Evolutionary conservation across 768 basidiomycete species (phyloP), one percentile per base, ranked within the genome.

Genomic region (Asterophora parasitica): DNA sequence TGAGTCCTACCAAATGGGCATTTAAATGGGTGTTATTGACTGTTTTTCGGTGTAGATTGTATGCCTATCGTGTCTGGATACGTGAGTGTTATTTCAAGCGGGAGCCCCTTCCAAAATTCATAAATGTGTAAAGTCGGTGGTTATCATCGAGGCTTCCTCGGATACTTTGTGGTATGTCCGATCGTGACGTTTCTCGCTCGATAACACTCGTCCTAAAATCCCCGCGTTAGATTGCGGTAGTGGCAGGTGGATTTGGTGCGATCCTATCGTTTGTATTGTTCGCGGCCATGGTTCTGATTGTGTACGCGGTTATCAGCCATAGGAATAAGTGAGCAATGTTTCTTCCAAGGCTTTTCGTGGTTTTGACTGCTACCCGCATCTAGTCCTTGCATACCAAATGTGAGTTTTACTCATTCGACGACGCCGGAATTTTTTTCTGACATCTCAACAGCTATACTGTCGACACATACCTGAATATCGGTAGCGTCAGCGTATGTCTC

Each of bases 1-100:
- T 73, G 48, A 50, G 68, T 61, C 6, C 35, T 3, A 6, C 23
- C 13, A 42, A 30, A 11, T 15, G 39, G 45, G 7, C 11, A 17
- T 36, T 42, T 15, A 35, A 28, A 39, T 12, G 26, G 27, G 32
- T 20, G 23, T 15, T 6, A 19, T 13, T 23, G n/a, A 16, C 48
- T 40, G 27, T 43, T n/a, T 17, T 17, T 11, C 6, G 28, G 44
- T 37, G 12, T 40, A 75, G 75, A 50, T 53, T 76, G 17, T 77
- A 77, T 38, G 65, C 73, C 5, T 64, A 65, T 48, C 69, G 76
- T 3, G 70, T 76, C 7, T 76, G 74, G 74, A 59, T 71, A 40
- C 68, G 74, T 77, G 44, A 60, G 74, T 73, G 7, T 19, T 40
- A 37, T 37, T 48, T 26, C 15, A 2, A 16, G 12, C 20, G 46